Base-by-base conservation (phyloP, 1,284 basidiomycete species). In the Cryptococcus floricola region DNA sequence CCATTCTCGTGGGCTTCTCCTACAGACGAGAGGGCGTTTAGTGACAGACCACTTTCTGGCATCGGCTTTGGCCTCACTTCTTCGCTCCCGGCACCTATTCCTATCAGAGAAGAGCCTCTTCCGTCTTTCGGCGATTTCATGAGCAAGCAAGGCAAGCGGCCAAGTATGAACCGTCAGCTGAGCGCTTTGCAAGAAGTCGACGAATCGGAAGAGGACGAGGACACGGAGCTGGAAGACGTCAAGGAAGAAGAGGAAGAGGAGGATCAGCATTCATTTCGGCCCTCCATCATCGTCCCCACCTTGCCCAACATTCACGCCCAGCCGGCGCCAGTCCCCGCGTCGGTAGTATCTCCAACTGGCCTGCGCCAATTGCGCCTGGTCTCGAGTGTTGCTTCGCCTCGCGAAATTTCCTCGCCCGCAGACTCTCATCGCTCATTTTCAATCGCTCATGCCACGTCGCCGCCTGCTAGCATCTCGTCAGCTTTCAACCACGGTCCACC, bases 121-220 rank as follows among this genome's bases (percentile, higher is more conserved):
- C 31, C 31, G 10, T 8, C 31, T 34, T 34, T 34, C 31, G 10
- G 31, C 31, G 31, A 34, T 34, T 34, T 34, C 10, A 34, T 34
- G 31, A 34, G 31, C 31, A 34, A 34, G 31, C 31, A 34, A 50
- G 55, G 56, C 4, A 64, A 65, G 50, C 56, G 65, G 47, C 64
- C 64, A 9, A 67, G 61, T 39, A 52, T 68, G 31, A 59, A 60
- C 16, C 52, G 65, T 14, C 59, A 58, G 13, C 53, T 69, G 38
- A 60, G 63, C 44, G 69, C 64, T 49, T 58, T 63, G 57, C 65
- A 61, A 37, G 73, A 74, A 44, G 71, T 70, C 25, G 73, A 75
- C 50, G 74, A 74, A 51, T 67, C 67, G 28, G 72, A 71, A 49
- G 70, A 69, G 9, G 73, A 71, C 14, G 62, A 58, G 9, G 61